Conservation (phyloP, 139 green algal genomes). For the Ettlia oleoabundans region DNA sequence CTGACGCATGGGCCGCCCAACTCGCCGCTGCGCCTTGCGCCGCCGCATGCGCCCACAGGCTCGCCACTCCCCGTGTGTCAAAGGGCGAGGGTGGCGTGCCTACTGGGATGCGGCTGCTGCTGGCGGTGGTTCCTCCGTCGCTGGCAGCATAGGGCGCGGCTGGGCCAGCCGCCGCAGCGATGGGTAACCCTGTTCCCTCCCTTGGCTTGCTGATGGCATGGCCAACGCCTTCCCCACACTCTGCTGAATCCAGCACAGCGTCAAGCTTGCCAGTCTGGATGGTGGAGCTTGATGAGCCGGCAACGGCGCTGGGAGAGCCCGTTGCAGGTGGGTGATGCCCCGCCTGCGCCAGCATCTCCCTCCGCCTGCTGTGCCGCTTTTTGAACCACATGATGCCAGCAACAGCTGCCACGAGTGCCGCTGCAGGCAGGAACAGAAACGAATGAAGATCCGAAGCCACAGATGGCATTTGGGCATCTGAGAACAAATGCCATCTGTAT, state of each 20-base stretch:
- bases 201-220: too few relatives aligned
- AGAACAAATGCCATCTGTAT: not conserved
- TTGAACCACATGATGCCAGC: not conserved
- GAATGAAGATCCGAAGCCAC: too few relatives aligned
- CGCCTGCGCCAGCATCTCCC: not conserved
- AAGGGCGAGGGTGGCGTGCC: not conserved
- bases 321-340: not conserved
- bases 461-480: not conserved
- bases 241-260: too few relatives aligned
- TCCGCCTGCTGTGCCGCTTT: not conserved
- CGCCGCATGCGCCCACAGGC: not conserved
- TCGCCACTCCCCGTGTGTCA: not conserved
- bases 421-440: not conserved
- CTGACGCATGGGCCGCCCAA: not conserved
- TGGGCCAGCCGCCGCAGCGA: too few relatives aligned
- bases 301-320: not conserved
- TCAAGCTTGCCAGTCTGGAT: too few relatives aligned
- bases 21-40: not conserved
- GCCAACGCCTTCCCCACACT: too few relatives aligned
- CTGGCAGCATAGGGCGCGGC: not conserved
- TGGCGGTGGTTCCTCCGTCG: not conserved
- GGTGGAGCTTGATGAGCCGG: not conserved
- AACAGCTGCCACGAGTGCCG: not conserved
- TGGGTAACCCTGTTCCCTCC: too few relatives aligned
- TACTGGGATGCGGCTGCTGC: not conserved